phyloP scores from a whole-genome alignment of 495 filamentous ascomycete species.

The Talaromyces ruber region DNA sequence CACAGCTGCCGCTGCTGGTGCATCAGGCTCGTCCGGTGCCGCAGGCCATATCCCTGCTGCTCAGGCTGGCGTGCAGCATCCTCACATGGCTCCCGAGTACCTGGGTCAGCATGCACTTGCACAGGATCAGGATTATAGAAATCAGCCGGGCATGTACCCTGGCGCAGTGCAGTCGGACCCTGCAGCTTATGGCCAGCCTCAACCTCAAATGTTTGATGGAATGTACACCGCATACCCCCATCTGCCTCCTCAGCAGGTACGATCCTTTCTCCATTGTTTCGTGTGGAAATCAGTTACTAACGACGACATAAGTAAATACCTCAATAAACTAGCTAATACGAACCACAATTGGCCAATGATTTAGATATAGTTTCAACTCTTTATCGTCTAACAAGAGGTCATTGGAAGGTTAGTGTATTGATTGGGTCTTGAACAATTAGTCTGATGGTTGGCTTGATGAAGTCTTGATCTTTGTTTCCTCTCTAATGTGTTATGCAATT shows the following conservation, averaged over 20 bases:
- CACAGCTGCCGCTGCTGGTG: constrained; percentile 38
- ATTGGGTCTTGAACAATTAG: background rate
- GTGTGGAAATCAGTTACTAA: background rate
- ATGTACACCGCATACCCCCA: constrained; percentile 75
- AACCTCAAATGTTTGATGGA: constrained; percentile 73
- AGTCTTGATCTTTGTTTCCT: background rate
- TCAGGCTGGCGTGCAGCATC: constrained; percentile 48
- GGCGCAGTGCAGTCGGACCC: constrained; percentile 66
- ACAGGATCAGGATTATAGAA: constrained; percentile 72
- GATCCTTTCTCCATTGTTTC: constrained; percentile 10
- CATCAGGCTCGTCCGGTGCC: constrained; percentile 22
- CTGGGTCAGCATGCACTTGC: constrained; percentile 54
- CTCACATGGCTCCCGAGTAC: constrained; percentile 69
- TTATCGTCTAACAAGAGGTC: background rate
- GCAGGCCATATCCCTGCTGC: constrained; percentile 52
- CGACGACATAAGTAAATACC: background rate
- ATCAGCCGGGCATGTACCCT: constrained; percentile 67
- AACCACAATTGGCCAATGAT: background rate
- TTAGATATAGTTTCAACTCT: background rate
- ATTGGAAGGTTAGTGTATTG: background rate
- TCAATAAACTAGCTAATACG: background rate
- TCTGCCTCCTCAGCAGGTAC: constrained; percentile 80
- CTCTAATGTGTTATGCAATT: background rate
- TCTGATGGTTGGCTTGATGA: background rate
- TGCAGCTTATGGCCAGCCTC: constrained; percentile 62